phyloP scores from a whole-genome alignment of 1,284 basidiomycete species.

The Ceraceosorus bombacis region DNA sequence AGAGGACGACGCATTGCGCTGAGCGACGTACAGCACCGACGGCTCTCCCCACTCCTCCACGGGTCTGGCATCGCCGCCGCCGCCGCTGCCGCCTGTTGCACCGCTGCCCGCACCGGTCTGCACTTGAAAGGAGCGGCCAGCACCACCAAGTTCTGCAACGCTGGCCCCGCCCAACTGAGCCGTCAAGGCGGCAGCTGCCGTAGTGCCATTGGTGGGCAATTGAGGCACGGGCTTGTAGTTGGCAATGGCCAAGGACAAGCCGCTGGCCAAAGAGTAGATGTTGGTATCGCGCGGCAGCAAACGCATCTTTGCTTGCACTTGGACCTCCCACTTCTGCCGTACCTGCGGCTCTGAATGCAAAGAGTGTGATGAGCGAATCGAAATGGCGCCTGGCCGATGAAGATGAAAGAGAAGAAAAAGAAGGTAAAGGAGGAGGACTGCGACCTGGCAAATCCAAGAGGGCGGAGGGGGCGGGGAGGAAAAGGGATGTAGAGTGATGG shows the following conservation, averaged over 20 bases:
- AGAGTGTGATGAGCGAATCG: too few relatives aligned
- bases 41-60: slow-evolving; percentile 32
- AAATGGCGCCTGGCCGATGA: too few relatives aligned
- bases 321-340: too few relatives aligned
- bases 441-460: too few relatives aligned
- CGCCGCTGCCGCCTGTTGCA: slow-evolving; percentile 1
- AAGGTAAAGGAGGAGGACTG: too few relatives aligned
- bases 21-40: slow-evolving; percentile 29
- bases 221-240: slow-evolving; percentile 47
- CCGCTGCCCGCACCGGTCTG: slow-evolving; percentile 9
- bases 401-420: too few relatives aligned
- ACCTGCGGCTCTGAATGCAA: too few relatives aligned
- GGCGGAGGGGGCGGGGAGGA: too few relatives aligned
- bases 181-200: background rate
- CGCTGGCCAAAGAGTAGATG: slow-evolving; percentile 28
- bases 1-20: slow-evolving; percentile 4
- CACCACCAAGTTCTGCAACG: background rate
- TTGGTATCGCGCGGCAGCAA: slow-evolving; percentile 22
- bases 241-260: slow-evolving; percentile 40
- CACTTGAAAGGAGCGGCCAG: slow-evolving; percentile 15
- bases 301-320: slow-evolving; percentile 13
- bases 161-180: background rate
- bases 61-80: slow-evolving; percentile 12
- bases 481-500: too few relatives aligned
- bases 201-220: slow-evolving; percentile 12